phyloP scores from a whole-genome alignment of 2,329 filamentous ascomycete genomes.

The Fusarium sp. region DNA sequence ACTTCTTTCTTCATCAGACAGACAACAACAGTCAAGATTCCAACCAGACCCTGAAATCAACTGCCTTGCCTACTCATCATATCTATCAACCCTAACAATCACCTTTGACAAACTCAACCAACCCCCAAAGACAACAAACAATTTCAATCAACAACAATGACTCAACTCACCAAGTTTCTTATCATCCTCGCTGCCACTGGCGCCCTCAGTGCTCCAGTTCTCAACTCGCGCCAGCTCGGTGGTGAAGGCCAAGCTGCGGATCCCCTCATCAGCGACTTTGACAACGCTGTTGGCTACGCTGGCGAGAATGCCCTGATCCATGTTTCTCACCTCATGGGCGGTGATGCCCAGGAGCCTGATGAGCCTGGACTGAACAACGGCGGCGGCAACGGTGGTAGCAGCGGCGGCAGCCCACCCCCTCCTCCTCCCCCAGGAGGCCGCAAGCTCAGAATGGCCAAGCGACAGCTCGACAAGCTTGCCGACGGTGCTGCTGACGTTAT shows the following conservation, averaged over 20 bases:
- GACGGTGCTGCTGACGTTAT: neutral
- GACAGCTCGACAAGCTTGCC: conserved; percentile 8
- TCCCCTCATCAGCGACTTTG: neutral
- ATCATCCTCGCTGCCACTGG: neutral
- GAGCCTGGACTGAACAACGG: neutral
- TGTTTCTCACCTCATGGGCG: neutral
- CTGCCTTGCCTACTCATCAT: neutral
- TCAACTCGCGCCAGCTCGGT: neutral
- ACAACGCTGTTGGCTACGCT: neutral
- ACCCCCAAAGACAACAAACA: neutral
- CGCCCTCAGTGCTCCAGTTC: neutral
- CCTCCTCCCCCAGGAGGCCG: neutral
- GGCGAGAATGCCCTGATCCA: neutral
- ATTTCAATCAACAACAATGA: neutral
- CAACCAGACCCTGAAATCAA: neutral
- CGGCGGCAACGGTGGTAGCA: neutral
- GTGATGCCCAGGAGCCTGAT: neutral
- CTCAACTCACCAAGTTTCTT: neutral
- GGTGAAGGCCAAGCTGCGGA: neutral
- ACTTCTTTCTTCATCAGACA: neutral
- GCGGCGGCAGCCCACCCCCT: neutral
- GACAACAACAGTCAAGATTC: neutral
- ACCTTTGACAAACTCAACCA: neutral
- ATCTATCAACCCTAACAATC: neutral
- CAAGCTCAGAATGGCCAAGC: neutral